Percentiles rank a stretch among this genome's conserved stretches.
Conservation (phyloP, 257 asterid species). For the Solanum tarijense region DNA sequence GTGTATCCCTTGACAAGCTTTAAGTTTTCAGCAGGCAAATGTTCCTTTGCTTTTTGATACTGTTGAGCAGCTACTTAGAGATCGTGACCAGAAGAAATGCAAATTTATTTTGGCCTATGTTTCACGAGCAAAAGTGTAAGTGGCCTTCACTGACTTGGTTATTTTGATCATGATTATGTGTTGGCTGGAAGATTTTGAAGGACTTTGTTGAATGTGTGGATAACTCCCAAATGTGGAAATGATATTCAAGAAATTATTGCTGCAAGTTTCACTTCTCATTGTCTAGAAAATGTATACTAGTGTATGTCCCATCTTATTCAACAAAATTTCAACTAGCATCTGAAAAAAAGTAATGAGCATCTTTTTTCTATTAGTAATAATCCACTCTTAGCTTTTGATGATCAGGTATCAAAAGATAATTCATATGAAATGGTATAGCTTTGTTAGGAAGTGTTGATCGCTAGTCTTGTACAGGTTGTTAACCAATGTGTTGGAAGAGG, state of each 20-base stretch:
- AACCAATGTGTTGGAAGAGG: background rate
- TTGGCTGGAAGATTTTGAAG: background rate
- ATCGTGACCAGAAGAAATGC: constrained; percentile 36
- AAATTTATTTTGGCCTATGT: constrained; percentile 74
- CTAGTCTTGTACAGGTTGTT: background rate
- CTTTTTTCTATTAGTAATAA: background rate
- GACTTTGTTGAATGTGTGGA: background rate
- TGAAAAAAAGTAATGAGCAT: background rate
- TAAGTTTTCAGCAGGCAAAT: constrained; percentile 87
- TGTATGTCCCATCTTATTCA: background rate
- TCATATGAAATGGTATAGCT: background rate
- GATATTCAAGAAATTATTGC: background rate
- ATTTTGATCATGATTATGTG: background rate
- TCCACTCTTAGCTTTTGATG: background rate
- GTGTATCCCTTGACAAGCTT: constrained; percentile 36
- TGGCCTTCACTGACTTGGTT: background rate
- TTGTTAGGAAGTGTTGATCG: background rate
- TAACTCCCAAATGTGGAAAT: background rate
- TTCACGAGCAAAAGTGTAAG: constrained; percentile 83
- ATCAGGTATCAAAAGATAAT: background rate
- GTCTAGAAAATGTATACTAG: background rate
- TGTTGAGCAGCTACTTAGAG: constrained; percentile 43
- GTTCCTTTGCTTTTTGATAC: constrained; percentile 74
- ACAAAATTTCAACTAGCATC: background rate
- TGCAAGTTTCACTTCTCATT: background rate